Evolutionary conservation across 306 rosid species (phyloP).

Genomic region (Prunus fruticosa): DNA sequence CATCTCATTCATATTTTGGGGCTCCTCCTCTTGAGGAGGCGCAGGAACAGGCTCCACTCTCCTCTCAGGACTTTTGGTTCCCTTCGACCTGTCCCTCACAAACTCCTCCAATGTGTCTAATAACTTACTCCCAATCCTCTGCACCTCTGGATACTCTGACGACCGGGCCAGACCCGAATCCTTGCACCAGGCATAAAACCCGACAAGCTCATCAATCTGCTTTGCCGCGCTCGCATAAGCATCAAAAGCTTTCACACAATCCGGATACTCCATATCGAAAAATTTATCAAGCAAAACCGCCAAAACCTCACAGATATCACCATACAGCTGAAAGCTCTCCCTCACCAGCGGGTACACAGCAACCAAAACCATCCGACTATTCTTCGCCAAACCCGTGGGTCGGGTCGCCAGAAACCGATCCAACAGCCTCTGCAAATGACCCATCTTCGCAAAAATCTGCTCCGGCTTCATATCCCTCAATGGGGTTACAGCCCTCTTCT

Average conservation of each 20-base stretch:
- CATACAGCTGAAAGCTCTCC: conserved; percentile 90
- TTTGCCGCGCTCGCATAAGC: conserved; percentile 90
- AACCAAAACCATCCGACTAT: conserved; percentile 68
- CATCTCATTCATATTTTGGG: conserved; percentile 77
- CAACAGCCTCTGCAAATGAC: conserved; percentile 83
- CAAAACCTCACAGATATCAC: conserved; percentile 85
- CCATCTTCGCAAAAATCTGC: conserved; percentile 84
- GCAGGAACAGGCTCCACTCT: conserved; percentile 49
- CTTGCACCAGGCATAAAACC: conserved; percentile 77
- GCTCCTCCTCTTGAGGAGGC: conserved; percentile 61
- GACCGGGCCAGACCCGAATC: conserved; percentile 82
- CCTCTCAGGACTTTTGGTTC: conserved; percentile 81
- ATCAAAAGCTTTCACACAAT: conserved; percentile 88
- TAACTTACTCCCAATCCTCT: conserved; percentile 79
- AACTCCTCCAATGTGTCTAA: conserved; percentile 95
- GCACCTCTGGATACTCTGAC: conserved; percentile 93
- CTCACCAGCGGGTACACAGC: conserved; percentile 82
- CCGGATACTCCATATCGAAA: conserved; percentile 93
- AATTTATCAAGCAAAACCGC: conserved; percentile 89
- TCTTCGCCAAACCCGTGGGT: conserved; percentile 94
- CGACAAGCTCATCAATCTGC: conserved; percentile 83
- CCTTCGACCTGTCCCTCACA: conserved; percentile 87
- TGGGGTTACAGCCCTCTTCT: conserved; percentile 62
- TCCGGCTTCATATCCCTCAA: conserved; percentile 86
- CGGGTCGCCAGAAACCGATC: conserved; percentile 85